These are phyloP conservation scores for Colletotrichum falcatum DNA, from an alignment of 2,329 filamentous ascomycete genomes.

Conservation along the genomic window DNA sequence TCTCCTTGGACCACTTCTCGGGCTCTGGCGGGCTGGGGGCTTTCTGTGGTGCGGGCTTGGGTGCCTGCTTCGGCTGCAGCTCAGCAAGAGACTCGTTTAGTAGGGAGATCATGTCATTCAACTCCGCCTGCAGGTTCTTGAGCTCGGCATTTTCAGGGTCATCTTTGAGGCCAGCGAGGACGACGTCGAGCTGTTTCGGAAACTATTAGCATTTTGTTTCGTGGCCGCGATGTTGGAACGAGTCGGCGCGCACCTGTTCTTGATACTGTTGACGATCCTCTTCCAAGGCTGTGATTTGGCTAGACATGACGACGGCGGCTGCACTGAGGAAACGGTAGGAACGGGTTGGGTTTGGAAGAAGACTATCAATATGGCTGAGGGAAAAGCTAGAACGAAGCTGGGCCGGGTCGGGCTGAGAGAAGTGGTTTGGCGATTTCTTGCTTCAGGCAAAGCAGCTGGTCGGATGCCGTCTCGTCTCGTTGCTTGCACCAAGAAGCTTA, in stretches of 20 bases:
- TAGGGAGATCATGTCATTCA: constrained; percentile 83
- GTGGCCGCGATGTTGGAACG: neutral
- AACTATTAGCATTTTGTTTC: constrained; percentile 39
- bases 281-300: constrained; percentile 59
- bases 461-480: constrained; percentile 11
- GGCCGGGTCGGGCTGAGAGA: neutral
- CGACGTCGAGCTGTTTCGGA: constrained; percentile 75
- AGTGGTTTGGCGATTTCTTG: neutral
- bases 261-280: constrained; percentile 66
- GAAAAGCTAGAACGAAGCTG: neutral
- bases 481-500: constrained; percentile 18
- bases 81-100: constrained; percentile 86
- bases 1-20: constrained; percentile 84
- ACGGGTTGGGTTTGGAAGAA: neutral
- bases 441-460: neutral
- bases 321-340: neutral
- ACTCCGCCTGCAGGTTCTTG: constrained; percentile 80
- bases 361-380: neutral
- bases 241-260: constrained; percentile 62
- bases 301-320: constrained; percentile 36
- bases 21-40: constrained; percentile 65
- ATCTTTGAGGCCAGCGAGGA: constrained; percentile 80
- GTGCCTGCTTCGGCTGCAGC: constrained; percentile 70
- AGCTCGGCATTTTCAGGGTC: constrained; percentile 86
- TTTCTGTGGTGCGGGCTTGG: constrained; percentile 56